A percentile compares a stretch with the other conserved stretches of the same genome.
Conservation (phyloP, 108 stramenopile genomes). For the Poteriospumella lacustris region DNA sequence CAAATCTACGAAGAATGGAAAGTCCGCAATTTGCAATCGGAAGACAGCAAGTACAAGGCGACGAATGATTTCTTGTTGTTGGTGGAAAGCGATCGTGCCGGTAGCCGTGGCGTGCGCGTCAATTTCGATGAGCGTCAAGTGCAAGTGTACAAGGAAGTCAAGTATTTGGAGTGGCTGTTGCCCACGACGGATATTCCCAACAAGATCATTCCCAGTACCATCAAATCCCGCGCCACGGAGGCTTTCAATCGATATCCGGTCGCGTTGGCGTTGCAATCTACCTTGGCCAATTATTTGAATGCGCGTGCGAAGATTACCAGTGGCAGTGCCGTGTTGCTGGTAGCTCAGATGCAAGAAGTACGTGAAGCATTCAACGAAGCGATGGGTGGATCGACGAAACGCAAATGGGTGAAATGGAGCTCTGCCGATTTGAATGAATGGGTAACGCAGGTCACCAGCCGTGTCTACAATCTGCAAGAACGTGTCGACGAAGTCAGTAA, state of each 20-base stretch:
- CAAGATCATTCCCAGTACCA: constrained; percentile 57
- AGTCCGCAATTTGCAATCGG: constrained; percentile 59
- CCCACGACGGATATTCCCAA: constrained; percentile 61
- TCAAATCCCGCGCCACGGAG: constrained; percentile 40
- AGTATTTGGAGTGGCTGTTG: constrained; percentile 89
- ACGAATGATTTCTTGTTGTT: constrained; percentile 30
- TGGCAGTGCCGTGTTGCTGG: not conserved
- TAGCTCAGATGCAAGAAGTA: not conserved
- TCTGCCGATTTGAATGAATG: constrained; percentile 15
- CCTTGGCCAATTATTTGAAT: constrained; percentile 71
- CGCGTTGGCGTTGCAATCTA: constrained; percentile 76
- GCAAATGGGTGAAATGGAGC: not conserved
- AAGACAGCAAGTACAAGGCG: constrained; percentile 29
- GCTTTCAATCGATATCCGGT: constrained; percentile 47
- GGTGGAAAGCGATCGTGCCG: not conserved
- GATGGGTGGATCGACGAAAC: constrained; percentile 2
- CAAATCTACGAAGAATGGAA: constrained; percentile 75
- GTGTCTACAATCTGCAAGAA: constrained; percentile 74
- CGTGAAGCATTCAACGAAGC: constrained; percentile 22
- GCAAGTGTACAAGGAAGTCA: constrained; percentile 83
- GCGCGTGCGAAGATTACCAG: constrained; percentile 60
- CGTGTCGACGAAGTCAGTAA: constrained; percentile 78
- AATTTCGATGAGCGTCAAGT: constrained; percentile 90
- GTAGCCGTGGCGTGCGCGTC: constrained; percentile 44
- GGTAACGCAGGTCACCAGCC: constrained; percentile 42